Evolutionary conservation across 805 yeast genomes (phyloP), one percentile per base, ranked within the genome.

Genomic region (Candida ulmi): DNA sequence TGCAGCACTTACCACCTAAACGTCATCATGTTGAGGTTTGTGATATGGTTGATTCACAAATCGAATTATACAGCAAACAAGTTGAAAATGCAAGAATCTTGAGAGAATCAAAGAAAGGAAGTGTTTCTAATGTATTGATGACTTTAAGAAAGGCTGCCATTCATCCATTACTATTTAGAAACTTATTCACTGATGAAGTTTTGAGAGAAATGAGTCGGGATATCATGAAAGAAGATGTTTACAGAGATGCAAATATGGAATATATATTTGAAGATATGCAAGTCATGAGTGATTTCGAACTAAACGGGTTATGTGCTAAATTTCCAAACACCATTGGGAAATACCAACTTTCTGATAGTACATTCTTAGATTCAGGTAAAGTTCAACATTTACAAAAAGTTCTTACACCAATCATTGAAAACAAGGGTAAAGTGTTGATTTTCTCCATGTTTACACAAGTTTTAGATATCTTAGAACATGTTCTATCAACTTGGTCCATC

Each of bases 361-460:
- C 69, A 29, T 80, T 76, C 68, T 68, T 71, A 62, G 72, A 76
- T 21, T 79, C 95, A 44, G 98, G 97, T 12, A 93, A 93, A 58
- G 74, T 88, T 11, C 50, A 59, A 16, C 66, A 70, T 47, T 62
- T 93, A 49, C 61, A 71, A 17, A 69, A 75, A 44, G 50, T 90
- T 16, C 55, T 93, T n/a, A 66, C 76, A 4, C 60, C 66, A 8
- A 76, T 83, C 43, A 69, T 84, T 29, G 69, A 80, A 24, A 66
- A 55, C 2, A 61, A 69, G 18, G 78, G 76, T 36, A 82, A 93
- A 46, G 75, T 90, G 2, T 66, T 93, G 43, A 70, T 93, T 5
- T 93, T 93, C 57, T 90, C 98, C 3, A 77, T 91, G 45, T 93
- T 93, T 61, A 93, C 99, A 1, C 96, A 88, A 62, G 80, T 88